Evolutionary conservation across 225 moss, liverwort and hornwort genomes (phyloP), one percentile per base, ranked within the genome.

Genomic region (Sphagnum contortum): DNA sequence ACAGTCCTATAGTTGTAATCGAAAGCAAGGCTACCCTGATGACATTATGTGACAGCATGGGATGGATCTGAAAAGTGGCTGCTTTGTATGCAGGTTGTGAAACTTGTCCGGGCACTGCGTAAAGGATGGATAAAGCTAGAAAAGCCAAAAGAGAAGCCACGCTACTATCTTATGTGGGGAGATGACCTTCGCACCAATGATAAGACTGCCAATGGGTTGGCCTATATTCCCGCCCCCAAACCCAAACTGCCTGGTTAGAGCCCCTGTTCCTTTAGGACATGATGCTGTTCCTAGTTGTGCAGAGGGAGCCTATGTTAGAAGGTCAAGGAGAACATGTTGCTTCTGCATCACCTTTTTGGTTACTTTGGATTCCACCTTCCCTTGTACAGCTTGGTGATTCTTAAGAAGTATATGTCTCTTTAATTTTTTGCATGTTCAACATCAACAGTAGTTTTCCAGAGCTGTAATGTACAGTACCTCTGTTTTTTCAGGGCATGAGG

Each of bases 71-170:
- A 49, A 8, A 14, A 62, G 14, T 14, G 8, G 6, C 50, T 47
- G 54, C 63, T 5, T 4, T 49, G 51, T 50, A 48, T 67, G 48
- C 80, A 95, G 95, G 98, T 98, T 71, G 98, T 98, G 57, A 93
- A 91, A 77, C 62, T 93, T 74, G 93, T 98, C 48, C 85, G 98
- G 62, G 93, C 91, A 46, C 75, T 98, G 56, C 77, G 98, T 63
- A 98, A 98, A 61, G 98, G 98, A 4, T 93, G 93, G 93, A 91
- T 98, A 68, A 89, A 91, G 48, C 70, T 88, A 47, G 84, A 84
- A 47, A 84, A 83, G 66, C 93, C 91, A 3, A 98, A 89, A 75
- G 89, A 86, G 72, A 91, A 91, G 68, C 89, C 93, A 0, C 80
- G 83, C 54, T 86, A 83, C 56, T 98, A 91, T 73, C 55, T 89